Evolutionary conservation across 108 stramenopile genomes (phyloP).

Genomic region (Pseudonitzschia multiseries): DNA sequence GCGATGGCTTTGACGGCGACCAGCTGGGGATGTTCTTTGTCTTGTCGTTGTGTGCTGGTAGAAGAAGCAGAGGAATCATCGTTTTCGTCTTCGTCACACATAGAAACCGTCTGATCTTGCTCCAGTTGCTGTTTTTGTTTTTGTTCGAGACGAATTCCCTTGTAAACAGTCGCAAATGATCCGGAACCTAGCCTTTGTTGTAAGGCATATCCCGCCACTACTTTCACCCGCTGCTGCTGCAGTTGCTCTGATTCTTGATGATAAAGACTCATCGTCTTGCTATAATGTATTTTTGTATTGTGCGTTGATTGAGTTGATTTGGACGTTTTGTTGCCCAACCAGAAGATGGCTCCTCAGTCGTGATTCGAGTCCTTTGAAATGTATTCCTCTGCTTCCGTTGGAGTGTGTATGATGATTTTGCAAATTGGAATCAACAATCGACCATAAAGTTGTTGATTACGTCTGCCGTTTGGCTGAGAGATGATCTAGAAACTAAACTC

Average conservation of each 20-base stretch:
- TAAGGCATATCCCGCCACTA: conserved; percentile 74
- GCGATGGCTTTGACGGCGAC: conserved; percentile 95
- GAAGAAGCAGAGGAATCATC: not conserved
- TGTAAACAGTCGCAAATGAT: conserved; percentile 86
- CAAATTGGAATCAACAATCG: too few relatives aligned
- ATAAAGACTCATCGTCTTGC: not conserved
- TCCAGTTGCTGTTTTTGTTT: too few relatives aligned
- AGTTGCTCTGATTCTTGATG: not conserved
- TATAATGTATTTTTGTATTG: not conserved
- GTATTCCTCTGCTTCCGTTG: not conserved
- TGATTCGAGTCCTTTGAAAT: not conserved
- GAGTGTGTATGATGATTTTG: too few relatives aligned
- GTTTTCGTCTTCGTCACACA: not conserved
- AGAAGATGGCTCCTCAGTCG: not conserved
- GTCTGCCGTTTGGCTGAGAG: too few relatives aligned
- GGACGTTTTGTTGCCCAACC: not conserved
- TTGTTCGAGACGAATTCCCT: conserved; percentile 47
- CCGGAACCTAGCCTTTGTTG: conserved; percentile 71
- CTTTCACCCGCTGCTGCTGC: conserved; percentile 32
- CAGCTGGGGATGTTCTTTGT: conserved; percentile 28
- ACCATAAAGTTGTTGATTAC: too few relatives aligned
- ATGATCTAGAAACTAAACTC: too few relatives aligned
- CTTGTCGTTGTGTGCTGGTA: not conserved
- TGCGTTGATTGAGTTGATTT: not conserved
- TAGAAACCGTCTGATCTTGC: not conserved